Base-by-base conservation (phyloP, 1,284 basidiomycete genomes). In the Cerioporus squamosus region DNA sequence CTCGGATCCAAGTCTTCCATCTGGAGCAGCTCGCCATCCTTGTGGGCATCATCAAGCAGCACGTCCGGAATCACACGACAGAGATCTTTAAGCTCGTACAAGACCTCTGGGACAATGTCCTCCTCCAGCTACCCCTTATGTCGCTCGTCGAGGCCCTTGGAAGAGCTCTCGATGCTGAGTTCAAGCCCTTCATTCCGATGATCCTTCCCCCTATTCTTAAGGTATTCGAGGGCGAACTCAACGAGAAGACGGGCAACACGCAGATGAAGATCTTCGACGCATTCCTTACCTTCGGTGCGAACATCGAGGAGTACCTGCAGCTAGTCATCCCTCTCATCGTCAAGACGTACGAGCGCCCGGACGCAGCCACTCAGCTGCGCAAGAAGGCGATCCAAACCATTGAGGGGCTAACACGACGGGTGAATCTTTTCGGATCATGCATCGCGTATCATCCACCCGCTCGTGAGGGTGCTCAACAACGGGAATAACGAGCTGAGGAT, bases 391-490 rank as follows among this genome's bases (percentile, higher is more conserved):
- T 99, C 48, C 86, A 93, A 62, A 97, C 95, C 0, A 93, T 98
- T 18, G 95, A 95, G 44, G 92, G 93, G 29, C 79, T 99, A 18
- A 95, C 95, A 15, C 85, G 91, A 64, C 88, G 97, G 63, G 95
- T 99, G 68, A 98, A 99, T 76, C 98, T 99, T n/a, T 72, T 96
- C 94, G n/a, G 97, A 99, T 70, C 96, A 99, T 69, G 95, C 97
- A 8, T 97, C 95, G 18, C 86, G 97, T 46, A 98, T 99, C 68
- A 94, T 99, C 24, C 97, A 98, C 70, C 97, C 97, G 2, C 81
- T 99, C 15, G 91, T 96, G 39, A 86, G 97, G 46, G 92, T 98
- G 3, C 79, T 99, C 53, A 87, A 90, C 43, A 81, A 81, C n/a
- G 79, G 84, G 5, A 90, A 84, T 63, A 92, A 93, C 55, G 97